Percentiles rank a stretch among this genome's conserved stretches.
These are phyloP conservation scores for Fusarium sp. DNA, from an alignment of 2,329 filamentous ascomycete species.

Conservation along the genomic window DNA sequence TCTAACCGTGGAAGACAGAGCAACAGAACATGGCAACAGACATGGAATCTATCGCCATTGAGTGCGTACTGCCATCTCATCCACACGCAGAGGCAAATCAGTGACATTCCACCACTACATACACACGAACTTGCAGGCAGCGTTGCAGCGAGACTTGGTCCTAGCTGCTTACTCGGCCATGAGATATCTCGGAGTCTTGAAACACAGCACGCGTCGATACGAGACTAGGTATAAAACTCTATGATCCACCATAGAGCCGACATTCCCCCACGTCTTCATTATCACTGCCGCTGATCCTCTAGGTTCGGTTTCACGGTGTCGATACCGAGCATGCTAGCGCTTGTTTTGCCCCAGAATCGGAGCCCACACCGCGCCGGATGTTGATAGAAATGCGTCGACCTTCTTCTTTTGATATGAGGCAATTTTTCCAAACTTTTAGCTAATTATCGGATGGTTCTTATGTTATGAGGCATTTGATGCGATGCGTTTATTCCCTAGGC, in stretches of 20 bases:
- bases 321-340: slow-evolving; percentile 25
- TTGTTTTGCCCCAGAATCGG: neutral
- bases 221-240: neutral
- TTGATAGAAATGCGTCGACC: neutral
- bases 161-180: too few species aligned
- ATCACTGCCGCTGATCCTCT: slow-evolving; percentile 9
- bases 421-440: neutral
- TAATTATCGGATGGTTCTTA: neutral
- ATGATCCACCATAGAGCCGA: slow-evolving; percentile 4
- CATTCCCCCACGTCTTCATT: neutral
- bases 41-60: neutral
- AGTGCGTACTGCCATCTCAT: too few species aligned
- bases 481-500: neutral
- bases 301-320: slow-evolving; percentile 30
- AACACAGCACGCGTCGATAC: neutral
- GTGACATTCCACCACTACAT: too few species aligned
- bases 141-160: neutral
- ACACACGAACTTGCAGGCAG: too few species aligned
- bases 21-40: neutral
- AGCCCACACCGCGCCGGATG: neutral
- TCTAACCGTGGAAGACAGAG: neutral
- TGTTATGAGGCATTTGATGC: neutral
- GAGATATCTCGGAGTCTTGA: too few species aligned
- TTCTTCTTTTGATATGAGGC: neutral
- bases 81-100: too few species aligned